phyloP scores from a whole-genome alignment of 2,329 filamentous ascomycete species.

The Fusarium domesticum region DNA sequence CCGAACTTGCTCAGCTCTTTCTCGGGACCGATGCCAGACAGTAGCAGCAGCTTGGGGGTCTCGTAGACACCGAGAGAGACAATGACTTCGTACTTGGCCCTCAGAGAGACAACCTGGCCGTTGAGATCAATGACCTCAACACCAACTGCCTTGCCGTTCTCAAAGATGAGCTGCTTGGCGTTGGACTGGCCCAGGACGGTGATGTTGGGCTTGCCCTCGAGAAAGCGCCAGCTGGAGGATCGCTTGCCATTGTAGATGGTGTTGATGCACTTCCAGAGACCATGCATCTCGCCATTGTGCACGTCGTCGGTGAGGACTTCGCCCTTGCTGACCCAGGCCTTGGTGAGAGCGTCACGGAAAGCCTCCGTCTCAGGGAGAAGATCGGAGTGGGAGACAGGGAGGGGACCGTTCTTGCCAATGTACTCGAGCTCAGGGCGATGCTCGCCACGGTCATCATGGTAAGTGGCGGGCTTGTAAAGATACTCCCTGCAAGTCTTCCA shows the following conservation, averaged over 20 bases:
- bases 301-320: slow-evolving; percentile 51
- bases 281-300: slow-evolving; percentile 53
- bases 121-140: slow-evolving; percentile 43
- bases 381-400: slow-evolving; percentile 54
- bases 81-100: slow-evolving; percentile 48
- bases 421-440: slow-evolving; percentile 46
- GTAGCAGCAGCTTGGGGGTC: slow-evolving; percentile 62
- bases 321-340: slow-evolving; percentile 54
- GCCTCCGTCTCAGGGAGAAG: slow-evolving; percentile 49
- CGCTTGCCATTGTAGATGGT: slow-evolving; percentile 57
- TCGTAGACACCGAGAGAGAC: slow-evolving; percentile 56
- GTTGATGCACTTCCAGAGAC: slow-evolving; percentile 52
- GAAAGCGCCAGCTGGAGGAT: slow-evolving; percentile 49
- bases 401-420: slow-evolving; percentile 50
- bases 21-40: slow-evolving; percentile 59
- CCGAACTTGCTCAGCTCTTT: slow-evolving; percentile 49
- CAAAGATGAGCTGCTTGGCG: slow-evolving; percentile 54
- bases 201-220: slow-evolving; percentile 54
- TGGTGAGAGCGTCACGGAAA: slow-evolving; percentile 49
- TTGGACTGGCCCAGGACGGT: slow-evolving; percentile 47
- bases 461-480: slow-evolving; percentile 54
- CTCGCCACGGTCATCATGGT: slow-evolving; percentile 51
- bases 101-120: slow-evolving; percentile 42
- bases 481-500: slow-evolving; percentile 48
- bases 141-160: slow-evolving; percentile 42